phyloP scores from a whole-genome alignment of 2,329 filamentous ascomycete species.

The Rhytidhysteron rufulum region DNA sequence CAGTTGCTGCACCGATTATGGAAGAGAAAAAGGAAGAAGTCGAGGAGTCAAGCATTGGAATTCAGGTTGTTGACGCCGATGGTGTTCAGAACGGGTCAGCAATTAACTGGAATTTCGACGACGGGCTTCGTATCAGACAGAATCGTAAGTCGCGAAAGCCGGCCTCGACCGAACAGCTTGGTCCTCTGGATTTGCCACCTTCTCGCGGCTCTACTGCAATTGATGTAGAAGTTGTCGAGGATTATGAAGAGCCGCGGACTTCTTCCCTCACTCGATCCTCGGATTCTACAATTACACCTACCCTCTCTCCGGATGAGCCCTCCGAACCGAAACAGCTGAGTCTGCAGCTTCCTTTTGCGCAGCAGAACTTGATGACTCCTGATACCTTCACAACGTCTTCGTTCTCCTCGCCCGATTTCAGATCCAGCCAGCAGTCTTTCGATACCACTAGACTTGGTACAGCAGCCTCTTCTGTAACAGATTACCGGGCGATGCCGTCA shows the following conservation, averaged over 20 bases:
- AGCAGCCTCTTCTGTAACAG: constrained; percentile 68
- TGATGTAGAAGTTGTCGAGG: constrained; percentile 43
- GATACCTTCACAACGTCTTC: constrained; percentile 57
- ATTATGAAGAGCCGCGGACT: constrained; percentile 46
- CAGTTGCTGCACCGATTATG: constrained; percentile 8
- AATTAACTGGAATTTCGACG: constrained; percentile 43
- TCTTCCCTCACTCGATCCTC: constrained; percentile 49
- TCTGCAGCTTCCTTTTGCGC: constrained; percentile 34
- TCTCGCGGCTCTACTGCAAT: constrained; percentile 1
- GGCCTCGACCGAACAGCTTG: constrained; percentile 4
- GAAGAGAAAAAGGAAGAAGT: constrained; percentile 34
- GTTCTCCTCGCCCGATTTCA: constrained; percentile 61
- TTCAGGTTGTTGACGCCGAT: constrained; percentile 46
- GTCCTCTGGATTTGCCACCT: constrained; percentile 20
- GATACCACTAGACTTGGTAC: constrained; percentile 72
- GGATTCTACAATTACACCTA: constrained; percentile 44
- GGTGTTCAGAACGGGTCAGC: constrained; percentile 32
- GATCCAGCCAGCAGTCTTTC: constrained; percentile 61
- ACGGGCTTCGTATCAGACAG: constrained; percentile 34
- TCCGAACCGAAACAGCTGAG: constrained; percentile 36
- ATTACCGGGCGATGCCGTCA: constrained; percentile 68
- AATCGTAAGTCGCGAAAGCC: constrained; percentile 10
- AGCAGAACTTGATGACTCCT: constrained; percentile 59
- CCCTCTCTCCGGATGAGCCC: constrained; percentile 21
- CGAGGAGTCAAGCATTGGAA: constrained; percentile 40